Evolutionary conservation across 2,329 filamentous ascomycete species (phyloP), one percentile per base, ranked within the genome.

Genomic region (Fusarium torulosum): DNA sequence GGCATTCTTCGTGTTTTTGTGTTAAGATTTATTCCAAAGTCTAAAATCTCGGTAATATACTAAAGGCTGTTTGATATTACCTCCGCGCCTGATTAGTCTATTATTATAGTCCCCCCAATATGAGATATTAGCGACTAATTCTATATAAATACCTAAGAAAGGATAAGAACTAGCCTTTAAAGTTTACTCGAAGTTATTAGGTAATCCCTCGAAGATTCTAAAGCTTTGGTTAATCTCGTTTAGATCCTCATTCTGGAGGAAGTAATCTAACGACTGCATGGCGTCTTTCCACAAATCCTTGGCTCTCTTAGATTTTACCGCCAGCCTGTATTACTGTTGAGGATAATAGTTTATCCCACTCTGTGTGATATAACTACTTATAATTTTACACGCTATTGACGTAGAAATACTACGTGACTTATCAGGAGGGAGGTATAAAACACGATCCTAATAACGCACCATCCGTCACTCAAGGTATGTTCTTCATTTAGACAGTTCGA

Each of bases 131-230:
- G 33, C 13, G 17, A 35, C 33, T 4, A n/a, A n/a, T n/a, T n/a
- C n/a, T n/a, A n/a, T n/a, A n/a, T n/a, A n/a, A n/a, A n/a, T n/a
- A n/a, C n/a, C n/a, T n/a, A n/a, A n/a, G n/a, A n/a, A n/a, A n/a
- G n/a, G n/a, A n/a, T n/a, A n/a, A n/a, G n/a, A n/a, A n/a, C 9
- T 5, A 13, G 33, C 7, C 33, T 15, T 35, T 14, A 7, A 10
- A n/a, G 17, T 6, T 19, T 41, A 44, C 41, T 44, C 41, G 3
- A 44, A 44, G 4, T 72, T 72, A 6, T 46, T 27, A 7, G 50
- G 50, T 4, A 38, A 20, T 5, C 27, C 27, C 27, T 43, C 50
- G 4, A 53, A 20, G 8, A 53, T 43, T 7, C 20, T 27, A 14
- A 20, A 53, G 5, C 50, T 38, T 25, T 43, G n/a, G 7, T 37